phyloP scores from a whole-genome alignment of 176 grass and related monocot genomes.

The Zizania latifolia region DNA sequence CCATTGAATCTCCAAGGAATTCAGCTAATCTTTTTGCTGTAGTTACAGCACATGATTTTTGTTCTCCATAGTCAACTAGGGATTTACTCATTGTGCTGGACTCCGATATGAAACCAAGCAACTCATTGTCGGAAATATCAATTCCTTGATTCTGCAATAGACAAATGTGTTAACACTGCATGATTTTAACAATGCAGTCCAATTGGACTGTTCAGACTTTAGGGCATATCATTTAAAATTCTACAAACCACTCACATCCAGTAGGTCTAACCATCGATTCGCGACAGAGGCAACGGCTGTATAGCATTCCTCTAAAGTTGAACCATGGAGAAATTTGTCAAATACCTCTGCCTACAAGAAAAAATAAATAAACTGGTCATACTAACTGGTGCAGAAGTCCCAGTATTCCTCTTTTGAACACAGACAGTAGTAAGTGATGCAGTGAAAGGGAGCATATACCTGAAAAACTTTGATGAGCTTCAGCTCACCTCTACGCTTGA shows the following conservation, averaged over 20 bases:
- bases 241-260: slow-evolving; percentile 67
- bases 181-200: slow-evolving; percentile 14
- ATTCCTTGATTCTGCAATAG: slow-evolving; percentile 83
- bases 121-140: slow-evolving; percentile 89
- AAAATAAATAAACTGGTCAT: slow-evolving; percentile 8
- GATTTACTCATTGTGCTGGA: slow-evolving; percentile 99
- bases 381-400: slow-evolving; percentile 1
- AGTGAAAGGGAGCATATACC: slow-evolving; percentile 53
- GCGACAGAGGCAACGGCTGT: slow-evolving; percentile 95
- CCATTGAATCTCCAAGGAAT: slow-evolving; percentile 92
- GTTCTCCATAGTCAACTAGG: slow-evolving; percentile 81
- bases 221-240: slow-evolving; percentile 3
- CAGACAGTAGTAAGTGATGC: slow-evolving; percentile 6
- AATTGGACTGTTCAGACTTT: not conserved
- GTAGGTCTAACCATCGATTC: slow-evolving; percentile 85
- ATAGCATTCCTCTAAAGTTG: slow-evolving; percentile 95
- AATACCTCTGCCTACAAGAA: slow-evolving; percentile 86
- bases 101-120: slow-evolving; percentile 94
- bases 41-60: slow-evolving; percentile 96
- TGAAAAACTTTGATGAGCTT: slow-evolving; percentile 99
- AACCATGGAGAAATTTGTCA: slow-evolving; percentile 96
- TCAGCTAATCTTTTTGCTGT: slow-evolving; percentile 89
- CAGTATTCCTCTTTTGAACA: not conserved
- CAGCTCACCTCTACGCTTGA: slow-evolving; percentile 97
- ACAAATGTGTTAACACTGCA: slow-evolving; percentile 28